Percentiles rank a stretch among this genome's conserved stretches.
Evolutionary conservation across 2,329 filamentous ascomycete genomes (phyloP).

Genomic region (Pseudopithomyces chartarum): DNA sequence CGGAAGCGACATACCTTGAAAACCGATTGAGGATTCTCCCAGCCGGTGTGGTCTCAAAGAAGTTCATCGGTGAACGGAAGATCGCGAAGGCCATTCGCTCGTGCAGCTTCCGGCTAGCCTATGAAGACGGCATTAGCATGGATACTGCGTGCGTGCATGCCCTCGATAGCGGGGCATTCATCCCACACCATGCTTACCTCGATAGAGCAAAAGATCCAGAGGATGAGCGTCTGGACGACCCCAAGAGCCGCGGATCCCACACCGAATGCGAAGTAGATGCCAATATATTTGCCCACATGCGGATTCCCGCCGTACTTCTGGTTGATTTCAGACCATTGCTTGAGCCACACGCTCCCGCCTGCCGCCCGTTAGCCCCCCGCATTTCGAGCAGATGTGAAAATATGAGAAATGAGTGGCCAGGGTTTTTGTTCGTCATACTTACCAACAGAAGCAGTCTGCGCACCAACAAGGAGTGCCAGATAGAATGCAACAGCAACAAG

Average conservation of each 20-base stretch:
- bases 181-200: constrained; percentile 67
- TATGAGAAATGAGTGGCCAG: constrained; percentile 22
- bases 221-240: constrained; percentile 87
- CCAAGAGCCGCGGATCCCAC: constrained; percentile 84
- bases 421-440: constrained; percentile 41
- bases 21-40: constrained; percentile 97
- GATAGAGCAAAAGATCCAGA: constrained; percentile 99
- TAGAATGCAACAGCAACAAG: constrained; percentile 82
- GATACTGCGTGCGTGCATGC: constrained; percentile 11
- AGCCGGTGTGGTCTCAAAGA: constrained; percentile 96
- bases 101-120: constrained; percentile 94
- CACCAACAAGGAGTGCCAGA: constrained; percentile 73
- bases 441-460: constrained; percentile 83
- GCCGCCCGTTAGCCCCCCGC: constrained; percentile 29
- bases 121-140: constrained; percentile 27
- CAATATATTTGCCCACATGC: constrained; percentile 85
- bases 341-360: constrained; percentile 90
- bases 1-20: constrained; percentile 69
- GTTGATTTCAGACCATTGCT: constrained; percentile 87
- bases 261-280: constrained; percentile 94
- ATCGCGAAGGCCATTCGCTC: constrained; percentile 97
- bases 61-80: constrained; percentile 97
- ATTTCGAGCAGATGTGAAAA: not conserved
- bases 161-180: constrained; percentile 10
- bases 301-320: constrained; percentile 69